Base-by-base conservation (phyloP, 805 yeast species). In the Debaryomyces hansenii region DNA sequence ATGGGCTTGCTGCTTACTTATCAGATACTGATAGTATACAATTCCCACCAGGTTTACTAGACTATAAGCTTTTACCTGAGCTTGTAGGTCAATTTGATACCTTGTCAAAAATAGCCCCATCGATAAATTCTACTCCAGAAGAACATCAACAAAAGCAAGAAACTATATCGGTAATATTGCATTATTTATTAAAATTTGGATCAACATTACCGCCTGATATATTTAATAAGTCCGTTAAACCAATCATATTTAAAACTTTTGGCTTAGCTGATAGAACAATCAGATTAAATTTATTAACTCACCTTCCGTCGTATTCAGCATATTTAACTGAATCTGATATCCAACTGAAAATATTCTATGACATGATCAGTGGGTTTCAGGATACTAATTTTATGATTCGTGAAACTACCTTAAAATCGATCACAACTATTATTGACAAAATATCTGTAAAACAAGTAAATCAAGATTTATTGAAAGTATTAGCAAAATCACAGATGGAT, bases 401-500 rank as follows among this genome's bases (percentile, higher is more conserved):
- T 51, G 87, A 87, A 53, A 88, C 84, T 43, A 87, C 97, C 0
- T 70, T 92, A 33, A 85, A 84, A 41, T 79, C 90, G 2, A 68
- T 80, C 15, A 78, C 83, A 2, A 69, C 82, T 3, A 67, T 91
- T 21, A 80, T 84, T 1, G 80, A 82, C 16, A 82, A 81, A 55
- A 75, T 92, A 1, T 78, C 87, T 0, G 88, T 83, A 33, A 78
- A 96, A 45, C 96, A 87, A 61, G 71, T 91, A 41, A 92, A 92
- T 62, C 90, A 90, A 57, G 98, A 94, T 41, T 68, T 92, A 18
- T 69, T 92, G 45, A 78, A 95, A 53, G 77, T 81, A 45, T 70
- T 92, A 45, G 98, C 98, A 0, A 87, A 84, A 55, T 76, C 90
- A 8, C 96, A 89, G 60, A 79, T 75, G 63, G 96, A 90, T 60